Percentiles rank a stretch among this genome's conserved stretches.
Evolutionary conservation across 208 protist species (phyloP).

Genomic region (Plasmodiophora brassicae): DNA sequence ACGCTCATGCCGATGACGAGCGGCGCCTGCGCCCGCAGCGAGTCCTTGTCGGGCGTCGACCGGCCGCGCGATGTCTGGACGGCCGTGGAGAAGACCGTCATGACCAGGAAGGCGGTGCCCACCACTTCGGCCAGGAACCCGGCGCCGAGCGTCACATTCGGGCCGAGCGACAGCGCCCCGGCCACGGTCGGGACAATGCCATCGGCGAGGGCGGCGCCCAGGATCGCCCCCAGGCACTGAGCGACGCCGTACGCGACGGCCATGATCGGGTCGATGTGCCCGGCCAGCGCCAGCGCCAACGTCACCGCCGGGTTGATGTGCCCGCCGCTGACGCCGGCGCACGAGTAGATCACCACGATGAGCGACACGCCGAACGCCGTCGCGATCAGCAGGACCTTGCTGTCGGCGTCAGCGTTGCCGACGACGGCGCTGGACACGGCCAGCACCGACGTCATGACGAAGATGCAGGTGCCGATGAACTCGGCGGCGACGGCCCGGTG

Average conservation of each 20-base stretch:
- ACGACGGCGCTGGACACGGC: neutral
- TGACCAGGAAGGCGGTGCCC: neutral
- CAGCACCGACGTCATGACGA: neutral
- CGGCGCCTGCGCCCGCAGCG: neutral
- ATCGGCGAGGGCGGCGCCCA: neutral
- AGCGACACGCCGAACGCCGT: neutral
- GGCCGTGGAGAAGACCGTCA: neutral
- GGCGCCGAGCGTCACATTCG: neutral
- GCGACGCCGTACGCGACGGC: neutral
- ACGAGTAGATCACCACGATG: neutral
- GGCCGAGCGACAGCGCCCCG: neutral
- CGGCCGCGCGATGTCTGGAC: neutral
- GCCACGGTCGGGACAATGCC: neutral
- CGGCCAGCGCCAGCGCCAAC: neutral
- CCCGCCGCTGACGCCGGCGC: neutral
- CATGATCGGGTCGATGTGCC: neutral
- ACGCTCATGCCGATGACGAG: neutral
- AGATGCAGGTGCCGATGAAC: neutral
- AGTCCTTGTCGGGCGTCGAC: neutral
- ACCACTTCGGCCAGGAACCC: neutral
- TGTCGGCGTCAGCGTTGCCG: too few relatives aligned
- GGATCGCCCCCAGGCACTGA: neutral
- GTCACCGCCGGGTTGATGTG: constrained; percentile 19
- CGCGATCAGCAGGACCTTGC: neutral
- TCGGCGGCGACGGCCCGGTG: neutral